phyloP scores from a whole-genome alignment of 2,329 filamentous ascomycete species.

The Pyricularia grisea region DNA sequence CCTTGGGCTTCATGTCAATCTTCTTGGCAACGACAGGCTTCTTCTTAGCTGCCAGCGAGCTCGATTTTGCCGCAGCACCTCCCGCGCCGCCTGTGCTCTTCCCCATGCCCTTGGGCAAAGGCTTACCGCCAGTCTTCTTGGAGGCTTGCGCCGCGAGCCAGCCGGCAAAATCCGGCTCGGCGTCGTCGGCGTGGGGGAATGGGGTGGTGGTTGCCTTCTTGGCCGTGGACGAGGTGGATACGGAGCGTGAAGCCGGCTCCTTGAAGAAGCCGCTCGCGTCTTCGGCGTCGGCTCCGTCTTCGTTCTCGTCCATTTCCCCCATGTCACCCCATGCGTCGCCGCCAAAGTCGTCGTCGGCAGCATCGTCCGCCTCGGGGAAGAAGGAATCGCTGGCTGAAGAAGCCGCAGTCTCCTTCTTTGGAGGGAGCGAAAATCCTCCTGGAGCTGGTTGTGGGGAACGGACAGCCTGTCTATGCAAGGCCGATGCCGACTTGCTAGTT shows the following conservation, averaged over 20 bases:
- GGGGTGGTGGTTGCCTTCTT: constrained; percentile 31
- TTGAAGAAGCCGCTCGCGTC: constrained; percentile 3
- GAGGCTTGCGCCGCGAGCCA: constrained; percentile 84
- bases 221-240: constrained; percentile 26
- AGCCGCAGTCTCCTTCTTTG: constrained; percentile 17
- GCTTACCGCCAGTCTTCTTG: constrained; percentile 57
- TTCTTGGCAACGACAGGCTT: constrained; percentile 50
- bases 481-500: constrained; percentile 38
- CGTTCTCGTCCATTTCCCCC: constrained; percentile 54
- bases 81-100: constrained; percentile 38
- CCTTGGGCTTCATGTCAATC: constrained; percentile 59
- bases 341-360: constrained; percentile 29
- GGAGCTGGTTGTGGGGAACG: constrained; percentile 34
- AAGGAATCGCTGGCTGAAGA: constrained; percentile 36
- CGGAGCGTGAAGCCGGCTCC: background rate
- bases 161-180: constrained; percentile 90
- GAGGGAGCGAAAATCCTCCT: constrained; percentile 17
- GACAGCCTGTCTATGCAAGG: constrained; percentile 51
- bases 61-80: constrained; percentile 24
- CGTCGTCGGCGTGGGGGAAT: constrained; percentile 60
- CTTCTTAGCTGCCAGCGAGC: constrained; percentile 30
- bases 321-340: constrained; percentile 68
- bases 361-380: constrained; percentile 42
- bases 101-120: constrained; percentile 72
- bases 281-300: constrained; percentile 20